Evolutionary conservation across 192 early-diverging fungal genomes (phyloP), one percentile per base, ranked within the genome.

Genomic region (Podila minutissima): DNA sequence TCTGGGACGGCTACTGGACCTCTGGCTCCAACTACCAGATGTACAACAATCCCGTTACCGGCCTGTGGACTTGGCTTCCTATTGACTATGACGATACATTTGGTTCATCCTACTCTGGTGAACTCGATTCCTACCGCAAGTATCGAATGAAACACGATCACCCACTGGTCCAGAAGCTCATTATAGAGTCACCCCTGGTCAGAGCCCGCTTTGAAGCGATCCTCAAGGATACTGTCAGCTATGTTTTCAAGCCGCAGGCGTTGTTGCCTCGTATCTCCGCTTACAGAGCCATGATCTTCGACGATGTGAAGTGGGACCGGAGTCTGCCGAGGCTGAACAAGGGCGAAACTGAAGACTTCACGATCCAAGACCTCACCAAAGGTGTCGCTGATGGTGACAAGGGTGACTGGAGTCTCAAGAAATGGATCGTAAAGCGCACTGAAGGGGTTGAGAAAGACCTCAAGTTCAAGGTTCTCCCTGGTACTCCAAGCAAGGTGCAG

Each of bases 41-140:
- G 64, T 84, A 78, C 49, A 71, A 84, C 35, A 66, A 86, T 60
- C 59, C 79, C 3, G 29, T 59, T 19, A 67, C 79, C 10, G 70
- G 74, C 26, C 84, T 79, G 41, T 86, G 83, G 83, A 77, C 64
- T 9, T 74, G 76, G 29, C 67, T 86, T n/a, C 76, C 85, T 8
- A 83, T 71, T 12, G 85, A 84, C 38, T 86, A 79, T 57, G 85
- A 86, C 29, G 79, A 83, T 51, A 82, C 79, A 12, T 84, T 82
- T 64, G 83, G 85, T 20, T 74, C 63, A 12, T 74, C 73, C 32
- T 70, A 64, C 22, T 65, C 74, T 6, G 64, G 50, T 15, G 67
- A 66, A 13, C 37, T 83, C 33, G 73, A 63, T 24, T 66, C 75
- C 37, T 67, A 72, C 57, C 57, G 64, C 59, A 66, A 38, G 8